Evolutionary conservation across 176 grass and related monocot genomes (phyloP), one percentile per base, ranked within the genome.

Genomic region (Eragrostis curvula): DNA sequence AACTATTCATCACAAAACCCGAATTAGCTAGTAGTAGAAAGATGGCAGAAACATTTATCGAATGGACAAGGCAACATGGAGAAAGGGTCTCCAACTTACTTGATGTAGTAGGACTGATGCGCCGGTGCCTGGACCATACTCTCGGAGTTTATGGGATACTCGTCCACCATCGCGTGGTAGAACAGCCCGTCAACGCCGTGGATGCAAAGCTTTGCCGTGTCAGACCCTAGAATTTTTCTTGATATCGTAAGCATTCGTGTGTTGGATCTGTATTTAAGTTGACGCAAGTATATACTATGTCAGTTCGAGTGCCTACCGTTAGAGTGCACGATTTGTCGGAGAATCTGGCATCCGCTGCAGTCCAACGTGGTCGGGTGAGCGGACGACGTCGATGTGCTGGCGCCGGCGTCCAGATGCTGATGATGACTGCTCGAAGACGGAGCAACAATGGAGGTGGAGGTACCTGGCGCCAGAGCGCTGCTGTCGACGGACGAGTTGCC

Each of bases 311-410:
- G n/a, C 27, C 2, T 53, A 94, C 92, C 92, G 48, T 94, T 86
- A 10, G 71, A 79, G 20, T 91, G 92, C 70, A 87, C 8, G 24
- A 94, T 61, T 86, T 89, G 83, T 75, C 92, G 77, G 28, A 94
- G 74, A 20, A 91, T 8, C 16, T 89, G 84, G 81, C 89, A 94
- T 12, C 68, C 67, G 3, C 72, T 84, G 72, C 89, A 89, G 49
- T 87, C 92, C 25, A 94, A 52, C 9, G 45, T 14, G 36, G 27
- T 29, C 55, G 39, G 53, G 8, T 57, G 58, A 20, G 40, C n/a
- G 53, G 5, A 12, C 9, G 71, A 17, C 0, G 68, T 2, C 1
- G 60, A 16, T 21, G 30, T 43, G n/a, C n/a, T n/a, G n/a, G n/a
- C n/a, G 10, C 17, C 23, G 2, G n/a, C 41, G 75, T n/a, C 24